Evolutionary conservation across 2,329 filamentous ascomycete genomes (phyloP).

Genomic region (Ophiognomonia clavigignenti-juglandacearum): DNA sequence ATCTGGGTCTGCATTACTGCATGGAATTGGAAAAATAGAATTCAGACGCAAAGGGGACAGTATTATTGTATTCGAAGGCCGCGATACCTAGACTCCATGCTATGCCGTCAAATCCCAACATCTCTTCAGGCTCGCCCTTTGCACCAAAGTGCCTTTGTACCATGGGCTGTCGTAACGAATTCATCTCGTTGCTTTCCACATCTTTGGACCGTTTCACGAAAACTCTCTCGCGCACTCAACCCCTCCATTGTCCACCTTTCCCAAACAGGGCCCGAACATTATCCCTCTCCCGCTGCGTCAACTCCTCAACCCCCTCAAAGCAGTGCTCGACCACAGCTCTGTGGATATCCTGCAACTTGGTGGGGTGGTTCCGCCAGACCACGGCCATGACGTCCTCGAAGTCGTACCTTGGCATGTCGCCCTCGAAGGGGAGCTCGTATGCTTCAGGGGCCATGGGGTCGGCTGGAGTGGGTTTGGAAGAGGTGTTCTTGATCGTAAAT

Average conservation of each 20-base stretch:
- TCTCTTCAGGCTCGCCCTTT: too few relatives aligned
- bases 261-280: neutral
- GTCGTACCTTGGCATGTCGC: neutral
- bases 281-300: neutral
- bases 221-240: neutral
- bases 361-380: constrained; percentile 1
- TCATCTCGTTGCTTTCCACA: neutral
- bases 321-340: neutral
- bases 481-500: neutral
- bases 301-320: constrained; percentile 3
- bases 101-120: too few relatives aligned
- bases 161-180: too few relatives aligned
- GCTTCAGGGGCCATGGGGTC: neutral
- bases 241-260: neutral
- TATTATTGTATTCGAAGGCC: too few relatives aligned
- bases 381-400: constrained; percentile 3
- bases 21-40: too few relatives aligned
- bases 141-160: too few relatives aligned
- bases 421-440: neutral
- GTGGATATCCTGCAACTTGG: constrained; percentile 1
- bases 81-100: too few relatives aligned
- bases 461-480: neutral
- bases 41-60: too few relatives aligned
- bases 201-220: neutral
- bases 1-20: too few relatives aligned